These are phyloP conservation scores for Eucalyptus marginata DNA, from an alignment of 345 rosid species.

Conservation along the genomic window DNA sequence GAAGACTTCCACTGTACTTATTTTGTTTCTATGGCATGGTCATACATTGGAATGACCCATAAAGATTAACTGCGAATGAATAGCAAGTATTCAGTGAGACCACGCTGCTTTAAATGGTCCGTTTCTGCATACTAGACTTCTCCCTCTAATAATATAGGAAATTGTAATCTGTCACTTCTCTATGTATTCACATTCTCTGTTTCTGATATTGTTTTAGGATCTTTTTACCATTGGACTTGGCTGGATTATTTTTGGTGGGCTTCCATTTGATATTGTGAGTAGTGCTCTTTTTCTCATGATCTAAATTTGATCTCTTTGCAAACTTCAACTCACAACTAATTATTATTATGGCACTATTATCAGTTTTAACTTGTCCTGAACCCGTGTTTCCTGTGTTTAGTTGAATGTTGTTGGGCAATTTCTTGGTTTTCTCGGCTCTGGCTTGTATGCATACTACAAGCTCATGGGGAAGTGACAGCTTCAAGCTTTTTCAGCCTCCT, in stretches of 20 bases:
- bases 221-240: conserved; percentile 86
- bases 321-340: neutral
- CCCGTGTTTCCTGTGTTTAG: conserved; percentile 25
- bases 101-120: neutral
- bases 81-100: neutral
- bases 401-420: conserved; percentile 81
- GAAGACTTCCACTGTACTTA: neutral
- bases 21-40: neutral
- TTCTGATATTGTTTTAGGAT: conserved; percentile 41
- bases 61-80: neutral
- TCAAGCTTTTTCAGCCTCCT: neutral
- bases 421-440: conserved; percentile 89
- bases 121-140: neutral
- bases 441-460: conserved; percentile 82
- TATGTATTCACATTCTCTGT: neutral
- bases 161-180: neutral
- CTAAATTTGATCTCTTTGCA: neutral
- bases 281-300: neutral
- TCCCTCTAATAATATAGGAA: neutral
- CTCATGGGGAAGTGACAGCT: conserved; percentile 45
- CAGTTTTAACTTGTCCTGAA: neutral
- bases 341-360: neutral
- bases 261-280: conserved; percentile 88
- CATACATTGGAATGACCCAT: neutral
- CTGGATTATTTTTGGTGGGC: conserved; percentile 89